Conservation (phyloP, 1,284 basidiomycete genomes). For the Boletus sp. region DNA sequence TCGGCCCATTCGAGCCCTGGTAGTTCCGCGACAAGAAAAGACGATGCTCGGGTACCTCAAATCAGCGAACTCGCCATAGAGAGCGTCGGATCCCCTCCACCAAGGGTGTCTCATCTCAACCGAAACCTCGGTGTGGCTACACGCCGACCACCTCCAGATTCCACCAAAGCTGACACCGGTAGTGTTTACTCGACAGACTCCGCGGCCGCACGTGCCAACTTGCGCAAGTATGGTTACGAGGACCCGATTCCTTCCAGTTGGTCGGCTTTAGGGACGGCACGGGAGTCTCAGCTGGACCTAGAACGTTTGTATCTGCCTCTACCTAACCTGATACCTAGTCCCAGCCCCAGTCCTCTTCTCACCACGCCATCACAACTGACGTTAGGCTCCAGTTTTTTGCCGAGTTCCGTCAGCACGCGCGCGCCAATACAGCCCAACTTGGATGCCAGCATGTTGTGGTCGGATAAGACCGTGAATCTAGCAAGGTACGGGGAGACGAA, state of each 20-base stretch:
- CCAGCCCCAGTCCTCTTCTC: slow-evolving; percentile 9
- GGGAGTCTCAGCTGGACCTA: slow-evolving; percentile 24
- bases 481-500: background rate
- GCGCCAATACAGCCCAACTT: slow-evolving; percentile 10
- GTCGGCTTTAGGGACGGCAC: slow-evolving; percentile 23
- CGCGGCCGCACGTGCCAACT: slow-evolving; percentile 27
- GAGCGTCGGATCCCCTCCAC: background rate
- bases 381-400: slow-evolving; percentile 10
- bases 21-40: background rate
- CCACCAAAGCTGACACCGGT: slow-evolving; percentile 21
- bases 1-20: background rate
- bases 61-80: background rate
- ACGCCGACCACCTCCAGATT: slow-evolving; percentile 6
- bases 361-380: slow-evolving; percentile 16
- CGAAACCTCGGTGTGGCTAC: slow-evolving; percentile 2
- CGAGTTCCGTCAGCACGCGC: slow-evolving; percentile 9
- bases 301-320: slow-evolving; percentile 12
- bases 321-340: slow-evolving; percentile 5
- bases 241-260: slow-evolving; percentile 30
- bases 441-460: background rate
- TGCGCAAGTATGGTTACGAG: slow-evolving; percentile 33
- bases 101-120: slow-evolving; percentile 15
- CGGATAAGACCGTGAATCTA: background rate
- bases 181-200: slow-evolving; percentile 37
- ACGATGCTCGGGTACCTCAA: background rate